Conservation (phyloP, 352 stramenopile species). For the Detonula confervacea region DNA sequence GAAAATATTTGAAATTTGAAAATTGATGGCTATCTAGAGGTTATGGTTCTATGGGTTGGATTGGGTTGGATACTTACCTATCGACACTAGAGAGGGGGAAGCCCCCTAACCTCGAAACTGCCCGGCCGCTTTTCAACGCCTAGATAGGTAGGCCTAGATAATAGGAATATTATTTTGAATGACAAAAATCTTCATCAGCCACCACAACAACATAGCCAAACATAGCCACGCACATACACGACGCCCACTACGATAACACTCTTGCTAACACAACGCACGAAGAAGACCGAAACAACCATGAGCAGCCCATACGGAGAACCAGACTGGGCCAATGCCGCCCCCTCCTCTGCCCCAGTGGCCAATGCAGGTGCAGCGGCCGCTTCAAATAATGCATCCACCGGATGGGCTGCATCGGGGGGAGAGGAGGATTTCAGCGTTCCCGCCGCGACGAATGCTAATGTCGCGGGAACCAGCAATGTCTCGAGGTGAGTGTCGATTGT, state of each 20-base stretch:
- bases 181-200: not conserved
- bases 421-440: constrained; percentile 55
- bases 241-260: too few relatives aligned
- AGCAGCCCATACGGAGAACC: constrained; percentile 67
- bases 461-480: constrained; percentile 28
- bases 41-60: too few relatives aligned
- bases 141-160: not conserved
- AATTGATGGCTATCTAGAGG: too few relatives aligned
- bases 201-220: not conserved
- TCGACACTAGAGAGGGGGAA: too few relatives aligned
- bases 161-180: not conserved
- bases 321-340: constrained; percentile 64
- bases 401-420: constrained; percentile 18
- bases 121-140: not conserved
- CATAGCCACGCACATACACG: too few relatives aligned
- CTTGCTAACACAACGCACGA: not conserved
- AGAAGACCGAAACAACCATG: constrained; percentile 49
- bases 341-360: constrained; percentile 19
- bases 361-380: not conserved
- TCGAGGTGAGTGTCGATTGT: constrained; percentile 25
- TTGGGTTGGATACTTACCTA: too few relatives aligned
- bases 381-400: constrained; percentile 3
- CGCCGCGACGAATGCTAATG: constrained; percentile 36
- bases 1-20: too few relatives aligned
- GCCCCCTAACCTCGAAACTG: not conserved